Base-by-base conservation (phyloP, 352 stramenopile species). In the Globisporangium solare region DNA sequence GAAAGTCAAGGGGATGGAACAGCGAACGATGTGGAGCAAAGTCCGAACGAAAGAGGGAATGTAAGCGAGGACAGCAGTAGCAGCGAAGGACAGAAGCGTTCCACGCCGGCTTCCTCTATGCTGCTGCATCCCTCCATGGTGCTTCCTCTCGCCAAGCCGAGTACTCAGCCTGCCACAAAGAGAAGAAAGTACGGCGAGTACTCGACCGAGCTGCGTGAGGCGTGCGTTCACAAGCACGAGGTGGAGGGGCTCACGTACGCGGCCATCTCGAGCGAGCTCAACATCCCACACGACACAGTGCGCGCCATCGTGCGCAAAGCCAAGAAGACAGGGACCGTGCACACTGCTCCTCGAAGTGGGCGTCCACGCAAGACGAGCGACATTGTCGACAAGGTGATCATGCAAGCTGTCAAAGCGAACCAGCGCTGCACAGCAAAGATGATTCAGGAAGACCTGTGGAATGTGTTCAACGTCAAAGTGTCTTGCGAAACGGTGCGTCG, bases 301-400 rank as follows among this genome's bases (percentile, higher is more conserved):
- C 76, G 75, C 18, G 74, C 74, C 17, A 88, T 88, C 22, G 67
- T 88, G n/a, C 70, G 74, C 46, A 87, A 84, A 56, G 76, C 74
- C 13, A 84, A 82, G 46, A 74, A 71, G 39, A 86, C 79, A 0
- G 79, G 79, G 14, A 83, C 63, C 6, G 74, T 89, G 17, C 59
- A 56, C 11, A 79, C 73, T 12, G 75, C 73, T 1, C 76, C 74
- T 13, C 71, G 79, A 35, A 88, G 76, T 58, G 79, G 79, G 2
- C 73, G 76, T 1, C 79, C 79, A n/a, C 73, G 79, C 20, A 86
- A 88, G 57, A 89, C 79, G 4, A 86, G 63, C 35, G 71, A 73
- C 17, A 68, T 86, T 31, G 73, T 89, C 21, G 79, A 89, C 56
- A 70, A 73, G 18, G 74, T 89, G 31, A 89, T 89, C 52, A 55